A percentile compares a stretch with the other conserved stretches of the same genome.
Evolutionary conservation across 108 stramenopile species (phyloP).

Genomic region (Skeletonema tropicum): DNA sequence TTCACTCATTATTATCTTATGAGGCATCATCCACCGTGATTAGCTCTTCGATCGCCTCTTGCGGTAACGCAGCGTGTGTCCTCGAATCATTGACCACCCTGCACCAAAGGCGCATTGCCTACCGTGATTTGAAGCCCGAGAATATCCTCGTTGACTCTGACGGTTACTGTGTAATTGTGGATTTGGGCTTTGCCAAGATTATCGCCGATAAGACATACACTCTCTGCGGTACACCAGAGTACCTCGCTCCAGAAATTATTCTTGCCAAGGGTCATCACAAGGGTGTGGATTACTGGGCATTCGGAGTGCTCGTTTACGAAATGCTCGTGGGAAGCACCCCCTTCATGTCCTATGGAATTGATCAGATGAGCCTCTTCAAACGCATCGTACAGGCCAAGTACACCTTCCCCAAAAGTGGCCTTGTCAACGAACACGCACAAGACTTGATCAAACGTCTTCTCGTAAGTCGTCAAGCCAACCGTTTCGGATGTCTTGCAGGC

Average conservation of each 20-base stretch:
- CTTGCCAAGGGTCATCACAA: slow-evolving; percentile 98
- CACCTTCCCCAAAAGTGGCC: slow-evolving; percentile 83
- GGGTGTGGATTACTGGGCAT: slow-evolving; percentile 99
- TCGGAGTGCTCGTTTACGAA: slow-evolving; percentile 97
- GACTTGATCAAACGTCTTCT: slow-evolving; percentile 90
- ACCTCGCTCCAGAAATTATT: slow-evolving; percentile 98
- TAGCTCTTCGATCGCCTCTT: no score
- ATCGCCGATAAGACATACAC: slow-evolving; percentile 97
- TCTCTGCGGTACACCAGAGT: slow-evolving; percentile 97
- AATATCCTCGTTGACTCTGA: slow-evolving; percentile 84
- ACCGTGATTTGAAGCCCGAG: no score
- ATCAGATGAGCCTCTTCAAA: slow-evolving; percentile 95
- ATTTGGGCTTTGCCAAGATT: slow-evolving; percentile 99
- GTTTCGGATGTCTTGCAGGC: slow-evolving; percentile 86
- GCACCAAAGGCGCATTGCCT: slow-evolving; percentile 72
- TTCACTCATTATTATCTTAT: no score
- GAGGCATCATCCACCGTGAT: no score
- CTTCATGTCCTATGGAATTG: slow-evolving; percentile 92
- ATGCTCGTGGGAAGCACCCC: slow-evolving; percentile 97
- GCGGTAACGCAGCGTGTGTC: slow-evolving; percentile 89
- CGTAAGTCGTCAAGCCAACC: slow-evolving; percentile 88
- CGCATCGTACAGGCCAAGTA: slow-evolving; percentile 94
- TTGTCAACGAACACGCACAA: slow-evolving; percentile 84
- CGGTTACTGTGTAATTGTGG: slow-evolving; percentile 98
- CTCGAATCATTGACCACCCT: slow-evolving; percentile 66